A percentile compares a stretch with the other conserved stretches of the same genome.
These are phyloP conservation scores for Nakazawaea ishiwadae DNA, from an alignment of 805 yeast genomes.

Conservation along the genomic window DNA sequence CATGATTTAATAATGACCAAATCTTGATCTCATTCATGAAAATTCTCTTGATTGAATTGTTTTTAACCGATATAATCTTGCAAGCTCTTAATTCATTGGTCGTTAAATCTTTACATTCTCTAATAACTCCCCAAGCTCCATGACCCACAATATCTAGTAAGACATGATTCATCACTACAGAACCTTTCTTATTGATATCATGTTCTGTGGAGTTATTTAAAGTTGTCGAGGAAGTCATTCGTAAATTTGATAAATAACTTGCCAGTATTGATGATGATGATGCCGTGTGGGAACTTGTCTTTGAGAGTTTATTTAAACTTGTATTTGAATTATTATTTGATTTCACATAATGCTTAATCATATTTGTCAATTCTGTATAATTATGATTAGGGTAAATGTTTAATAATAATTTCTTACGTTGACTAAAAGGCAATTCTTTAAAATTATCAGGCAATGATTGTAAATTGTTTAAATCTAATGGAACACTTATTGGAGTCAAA, in stretches of 20 bases:
- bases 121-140: constrained; percentile 87
- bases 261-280: constrained; percentile 13
- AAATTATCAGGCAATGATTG: constrained; percentile 44
- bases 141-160: constrained; percentile 76
- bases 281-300: neutral
- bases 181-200: constrained; percentile 63
- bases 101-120: constrained; percentile 49
- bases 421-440: constrained; percentile 54
- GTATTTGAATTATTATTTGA: neutral
- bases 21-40: constrained; percentile 68
- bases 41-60: constrained; percentile 47
- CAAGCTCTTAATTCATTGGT: constrained; percentile 19
- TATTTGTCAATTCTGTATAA: constrained; percentile 26
- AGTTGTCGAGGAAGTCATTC: neutral
- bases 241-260: constrained; percentile 29
- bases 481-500: constrained; percentile 9
- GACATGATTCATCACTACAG: constrained; percentile 50
- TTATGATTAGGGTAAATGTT: constrained; percentile 32
- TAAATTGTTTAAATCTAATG: constrained; percentile 8
- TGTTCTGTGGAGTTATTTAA: too few species aligned
- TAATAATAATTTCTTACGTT: constrained; percentile 40
- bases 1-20: constrained; percentile 69
- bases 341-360: constrained; percentile 14
- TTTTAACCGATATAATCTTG: constrained; percentile 25
- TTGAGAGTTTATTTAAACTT: constrained; percentile 1